Percentiles rank a stretch among this genome's conserved stretches.
Evolutionary conservation across 768 basidiomycete species (phyloP).

Genomic region (Pilatotrama ljubarskyi): DNA sequence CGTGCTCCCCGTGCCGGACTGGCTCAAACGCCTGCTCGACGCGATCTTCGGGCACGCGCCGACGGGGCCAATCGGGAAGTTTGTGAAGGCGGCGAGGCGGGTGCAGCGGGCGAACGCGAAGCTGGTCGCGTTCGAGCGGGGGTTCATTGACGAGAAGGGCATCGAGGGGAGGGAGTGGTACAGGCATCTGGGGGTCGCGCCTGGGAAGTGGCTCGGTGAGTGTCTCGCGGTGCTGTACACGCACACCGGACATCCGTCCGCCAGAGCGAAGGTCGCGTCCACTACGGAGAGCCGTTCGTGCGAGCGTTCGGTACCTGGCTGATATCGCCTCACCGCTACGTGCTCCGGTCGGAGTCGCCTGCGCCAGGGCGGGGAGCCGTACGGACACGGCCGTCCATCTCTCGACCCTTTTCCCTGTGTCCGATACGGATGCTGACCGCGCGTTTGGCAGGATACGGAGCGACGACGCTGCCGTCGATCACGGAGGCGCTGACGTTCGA

Average conservation of each 20-base stretch:
- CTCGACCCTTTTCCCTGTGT: not conserved
- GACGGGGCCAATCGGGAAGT: constrained; percentile 32
- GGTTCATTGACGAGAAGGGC: constrained; percentile 77
- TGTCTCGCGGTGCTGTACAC: constrained; percentile 10
- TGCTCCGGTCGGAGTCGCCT: no score
- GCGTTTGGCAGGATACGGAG: constrained; percentile 65
- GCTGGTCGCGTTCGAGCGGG: constrained; percentile 70
- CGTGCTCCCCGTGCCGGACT: constrained; percentile 12
- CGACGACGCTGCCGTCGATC: constrained; percentile 79
- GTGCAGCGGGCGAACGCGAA: constrained; percentile 63
- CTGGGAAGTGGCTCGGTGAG: constrained; percentile 81
- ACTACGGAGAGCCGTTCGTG: no score
- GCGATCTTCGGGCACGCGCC: constrained; percentile 9
- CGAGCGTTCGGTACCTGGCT: no score
- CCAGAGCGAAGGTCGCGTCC: no score
- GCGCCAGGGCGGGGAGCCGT: not conserved
- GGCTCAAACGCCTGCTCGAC: constrained; percentile 19
- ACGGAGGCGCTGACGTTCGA: constrained; percentile 77
- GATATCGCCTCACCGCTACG: no score
- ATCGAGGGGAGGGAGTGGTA: constrained; percentile 86
- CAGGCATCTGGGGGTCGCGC: constrained; percentile 80
- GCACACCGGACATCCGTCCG: no score
- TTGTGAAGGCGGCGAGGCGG: constrained; percentile 60
- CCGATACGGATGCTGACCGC: not conserved
- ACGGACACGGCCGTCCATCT: not conserved